A percentile compares a stretch with the other conserved stretches of the same genome.
Conservation (phyloP, 2,329 filamentous ascomycete species). For the Cladosporium oxysporum region DNA sequence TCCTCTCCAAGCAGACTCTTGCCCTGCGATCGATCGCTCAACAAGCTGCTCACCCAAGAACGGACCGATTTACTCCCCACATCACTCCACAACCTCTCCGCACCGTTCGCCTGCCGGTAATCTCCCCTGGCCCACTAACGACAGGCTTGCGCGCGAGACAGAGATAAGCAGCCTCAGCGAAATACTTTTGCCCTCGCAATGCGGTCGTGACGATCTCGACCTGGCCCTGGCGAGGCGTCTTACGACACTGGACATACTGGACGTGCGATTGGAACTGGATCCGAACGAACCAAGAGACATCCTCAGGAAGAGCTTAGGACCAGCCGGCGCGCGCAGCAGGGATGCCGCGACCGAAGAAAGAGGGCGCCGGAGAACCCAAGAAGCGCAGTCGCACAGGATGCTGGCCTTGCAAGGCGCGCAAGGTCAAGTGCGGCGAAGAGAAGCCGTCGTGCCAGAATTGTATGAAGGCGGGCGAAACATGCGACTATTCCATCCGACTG, state of each 20-base stretch:
- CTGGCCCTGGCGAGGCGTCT: slow-evolving; percentile 6
- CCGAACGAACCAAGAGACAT: background rate
- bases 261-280: slow-evolving; percentile 4
- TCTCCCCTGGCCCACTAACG: slow-evolving; percentile 16
- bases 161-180: slow-evolving; percentile 18
- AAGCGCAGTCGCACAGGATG: slow-evolving; percentile 68
- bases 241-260: background rate
- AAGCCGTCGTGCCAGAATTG: slow-evolving; percentile 74
- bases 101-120: slow-evolving; percentile 3
- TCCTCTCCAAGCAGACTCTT: background rate
- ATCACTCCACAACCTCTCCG: slow-evolving; percentile 15
- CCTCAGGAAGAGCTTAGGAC: background rate
- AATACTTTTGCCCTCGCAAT: slow-evolving; percentile 13
- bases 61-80: slow-evolving; percentile 19
- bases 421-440: slow-evolving; percentile 80
- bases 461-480: slow-evolving; percentile 64
- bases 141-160: slow-evolving; percentile 6
- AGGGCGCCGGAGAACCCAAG: slow-evolving; percentile 60
- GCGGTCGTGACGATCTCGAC: slow-evolving; percentile 6
- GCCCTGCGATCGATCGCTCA: background rate
- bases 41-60: background rate
- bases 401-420: slow-evolving; percentile 77
- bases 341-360: slow-evolving; percentile 68
- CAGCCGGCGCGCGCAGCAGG: background rate
- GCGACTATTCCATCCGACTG: slow-evolving; percentile 78